Conservation (phyloP, 2,329 filamentous ascomycete genomes). For the Daldinia eschscholtzii region DNA sequence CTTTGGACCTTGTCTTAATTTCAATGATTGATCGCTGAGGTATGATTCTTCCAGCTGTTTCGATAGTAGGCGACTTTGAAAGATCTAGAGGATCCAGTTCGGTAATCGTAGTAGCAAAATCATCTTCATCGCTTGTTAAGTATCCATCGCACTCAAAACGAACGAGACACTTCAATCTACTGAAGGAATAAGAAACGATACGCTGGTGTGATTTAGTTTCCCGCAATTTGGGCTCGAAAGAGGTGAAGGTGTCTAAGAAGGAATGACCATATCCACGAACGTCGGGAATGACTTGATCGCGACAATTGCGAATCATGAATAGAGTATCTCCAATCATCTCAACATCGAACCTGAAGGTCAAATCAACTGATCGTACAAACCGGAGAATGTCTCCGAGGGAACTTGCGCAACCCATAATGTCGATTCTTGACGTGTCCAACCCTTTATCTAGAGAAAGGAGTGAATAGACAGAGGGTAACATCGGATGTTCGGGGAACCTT, state of each 20-base stretch:
- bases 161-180: conserved; percentile 44
- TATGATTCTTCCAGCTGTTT: conserved; percentile 28
- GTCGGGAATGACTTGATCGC: conserved; percentile 42
- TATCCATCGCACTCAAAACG: conserved; percentile 47
- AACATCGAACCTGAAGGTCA: conserved; percentile 46
- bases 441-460: conserved; percentile 39
- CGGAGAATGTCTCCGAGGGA: conserved; percentile 47
- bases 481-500: conserved; percentile 45
- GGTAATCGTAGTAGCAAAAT: conserved; percentile 13
- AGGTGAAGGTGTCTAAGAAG: conserved; percentile 45
- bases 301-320: conserved; percentile 44
- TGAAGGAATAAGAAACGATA: conserved; percentile 45
- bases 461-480: conserved; percentile 44
- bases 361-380: conserved; percentile 39
- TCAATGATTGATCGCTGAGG: conserved; percentile 44
- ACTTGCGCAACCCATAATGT: conserved; percentile 47
- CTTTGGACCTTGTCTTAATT: conserved; percentile 41
- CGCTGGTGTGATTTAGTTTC: conserved; percentile 46
- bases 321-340: conserved; percentile 47
- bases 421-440: conserved; percentile 42
- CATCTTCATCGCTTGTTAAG: conserved; percentile 3
- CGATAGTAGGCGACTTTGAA: conserved; percentile 4
- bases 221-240: conserved; percentile 20
- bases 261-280: conserved; percentile 46
- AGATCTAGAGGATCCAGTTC: conserved; percentile 1